These are phyloP conservation scores for Tricholoma sp. DNA, from an alignment of 768 basidiomycete species.

Conservation along the genomic window DNA sequence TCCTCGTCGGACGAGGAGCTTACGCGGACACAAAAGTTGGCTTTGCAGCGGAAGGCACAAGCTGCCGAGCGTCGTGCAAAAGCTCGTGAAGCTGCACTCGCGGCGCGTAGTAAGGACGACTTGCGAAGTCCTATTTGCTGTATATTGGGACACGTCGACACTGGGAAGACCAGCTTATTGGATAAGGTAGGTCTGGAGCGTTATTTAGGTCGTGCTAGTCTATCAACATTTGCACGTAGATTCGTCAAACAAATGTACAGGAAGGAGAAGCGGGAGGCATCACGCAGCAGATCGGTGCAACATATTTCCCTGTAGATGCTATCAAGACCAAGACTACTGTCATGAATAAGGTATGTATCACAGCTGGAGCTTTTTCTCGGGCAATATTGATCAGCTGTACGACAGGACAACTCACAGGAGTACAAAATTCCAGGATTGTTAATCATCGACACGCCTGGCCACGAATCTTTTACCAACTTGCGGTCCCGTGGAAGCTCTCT, in stretches of 20 bases:
- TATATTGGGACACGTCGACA: slow-evolving; percentile 99
- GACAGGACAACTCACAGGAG: slow-evolving; percentile 73
- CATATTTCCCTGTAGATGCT: slow-evolving; percentile 96
- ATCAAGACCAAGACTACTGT: slow-evolving; percentile 91
- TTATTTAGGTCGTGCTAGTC: slow-evolving; percentile 1
- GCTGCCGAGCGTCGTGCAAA: slow-evolving; percentile 79
- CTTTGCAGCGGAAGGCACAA: slow-evolving; percentile 71
- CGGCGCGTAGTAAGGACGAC: slow-evolving; percentile 83
- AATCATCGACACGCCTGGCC: slow-evolving; percentile 96
- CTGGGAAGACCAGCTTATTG: slow-evolving; percentile 95
- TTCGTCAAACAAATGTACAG: slow-evolving; percentile 99
- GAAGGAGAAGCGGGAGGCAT: slow-evolving; percentile 99
- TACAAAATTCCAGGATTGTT: slow-evolving; percentile 97
- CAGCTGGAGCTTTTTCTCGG: background rate
- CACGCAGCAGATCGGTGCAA: slow-evolving; percentile 99
- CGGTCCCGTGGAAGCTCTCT: slow-evolving; percentile 93
- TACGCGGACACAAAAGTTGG: slow-evolving; percentile 61
- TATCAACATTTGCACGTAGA: slow-evolving; percentile 41
- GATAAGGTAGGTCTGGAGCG: slow-evolving; percentile 65
- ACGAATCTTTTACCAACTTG: slow-evolving; percentile 98
- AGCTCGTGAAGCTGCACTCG: slow-evolving; percentile 79
- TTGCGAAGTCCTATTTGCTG: slow-evolving; percentile 97
- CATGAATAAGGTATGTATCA: slow-evolving; percentile 67
- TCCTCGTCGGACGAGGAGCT: slow-evolving; percentile 60
- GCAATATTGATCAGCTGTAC: background rate